These are phyloP conservation scores for Yamadazyma siamensis DNA, from an alignment of 1,139 yeast species.

Conservation along the genomic window DNA sequence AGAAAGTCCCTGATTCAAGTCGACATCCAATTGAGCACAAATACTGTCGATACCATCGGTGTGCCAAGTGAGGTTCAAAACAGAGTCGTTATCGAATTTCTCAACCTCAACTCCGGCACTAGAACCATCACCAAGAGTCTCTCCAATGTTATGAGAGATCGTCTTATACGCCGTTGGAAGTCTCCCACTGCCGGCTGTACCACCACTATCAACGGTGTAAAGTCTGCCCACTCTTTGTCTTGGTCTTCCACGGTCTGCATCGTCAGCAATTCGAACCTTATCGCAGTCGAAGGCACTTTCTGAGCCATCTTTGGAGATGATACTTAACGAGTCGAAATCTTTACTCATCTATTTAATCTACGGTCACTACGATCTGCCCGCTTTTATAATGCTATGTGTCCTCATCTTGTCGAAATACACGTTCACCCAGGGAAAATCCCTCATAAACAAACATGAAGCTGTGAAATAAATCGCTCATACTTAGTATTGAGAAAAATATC, in stretches of 20 bases:
- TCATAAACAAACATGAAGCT: too few species aligned
- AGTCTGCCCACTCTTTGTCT: conserved; percentile 2
- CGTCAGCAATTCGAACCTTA: conserved; percentile 2
- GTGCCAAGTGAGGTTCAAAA: conserved; percentile 25
- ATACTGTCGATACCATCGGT: conserved; percentile 19
- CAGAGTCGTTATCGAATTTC: conserved; percentile 8
- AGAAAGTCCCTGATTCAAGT: conserved; percentile 18
- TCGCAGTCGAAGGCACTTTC: conserved; percentile 4
- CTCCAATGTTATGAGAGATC: conserved; percentile 34
- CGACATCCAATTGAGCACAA: conserved; percentile 19
- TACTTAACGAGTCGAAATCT: conserved; percentile 1
- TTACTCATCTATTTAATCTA: too few species aligned
- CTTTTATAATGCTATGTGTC: too few species aligned
- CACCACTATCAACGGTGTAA: conserved; percentile 8
- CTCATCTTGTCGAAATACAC: too few species aligned
- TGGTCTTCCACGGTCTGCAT: conserved; percentile 2
- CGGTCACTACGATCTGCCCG: too few species aligned
- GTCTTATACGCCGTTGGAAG: conserved; percentile 37
- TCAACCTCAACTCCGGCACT: conserved; percentile 8
- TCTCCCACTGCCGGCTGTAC: conserved; percentile 4
- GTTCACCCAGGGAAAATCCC: too few species aligned
- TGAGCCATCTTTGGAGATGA: conserved; percentile 1
- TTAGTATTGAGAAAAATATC: too few species aligned
- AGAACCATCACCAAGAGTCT: conserved; percentile 20
- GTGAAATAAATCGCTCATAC: too few species aligned